Percentiles rank a stretch among this genome's conserved stretches.
Evolutionary conservation across 768 basidiomycete species (phyloP).

Genomic region (Leccinum uliginosum): DNA sequence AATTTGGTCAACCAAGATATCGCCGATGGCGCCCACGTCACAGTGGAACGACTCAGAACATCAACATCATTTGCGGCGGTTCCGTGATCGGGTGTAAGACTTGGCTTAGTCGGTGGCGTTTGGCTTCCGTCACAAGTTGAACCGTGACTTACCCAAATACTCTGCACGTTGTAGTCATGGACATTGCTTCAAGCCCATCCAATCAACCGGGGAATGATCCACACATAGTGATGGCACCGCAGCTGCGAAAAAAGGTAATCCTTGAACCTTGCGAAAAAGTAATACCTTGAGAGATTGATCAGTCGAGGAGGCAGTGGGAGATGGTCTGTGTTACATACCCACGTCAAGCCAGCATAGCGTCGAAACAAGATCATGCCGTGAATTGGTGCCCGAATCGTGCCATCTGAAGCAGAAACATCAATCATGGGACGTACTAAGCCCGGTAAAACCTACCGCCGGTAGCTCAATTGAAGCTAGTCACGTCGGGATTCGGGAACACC

Average conservation of each 20-base stretch:
- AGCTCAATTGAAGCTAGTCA: slow-evolving; percentile 77
- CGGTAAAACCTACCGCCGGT: slow-evolving; percentile 73
- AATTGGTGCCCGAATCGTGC: no score
- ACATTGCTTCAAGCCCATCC: slow-evolving; percentile 93
- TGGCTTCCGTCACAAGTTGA: slow-evolving; percentile 98
- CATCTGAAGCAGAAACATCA: slow-evolving; percentile 1
- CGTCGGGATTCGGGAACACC: slow-evolving; percentile 48
- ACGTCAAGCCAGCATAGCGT: slow-evolving; percentile 77
- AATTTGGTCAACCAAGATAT: slow-evolving; percentile 4
- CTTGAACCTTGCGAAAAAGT: slow-evolving; percentile 95
- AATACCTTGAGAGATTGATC: slow-evolving; percentile 98
- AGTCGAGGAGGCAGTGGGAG: slow-evolving; percentile 91
- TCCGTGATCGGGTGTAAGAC: no score
- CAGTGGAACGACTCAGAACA: no score
- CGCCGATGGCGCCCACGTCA: not conserved
- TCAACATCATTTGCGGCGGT: slow-evolving; percentile 81
- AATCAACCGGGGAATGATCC: slow-evolving; percentile 91
- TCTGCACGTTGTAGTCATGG: slow-evolving; percentile 92
- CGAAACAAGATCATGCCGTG: slow-evolving; percentile 55
- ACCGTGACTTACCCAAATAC: slow-evolving; percentile 84
- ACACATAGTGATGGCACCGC: slow-evolving; percentile 93
- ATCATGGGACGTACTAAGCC: slow-evolving; percentile 76
- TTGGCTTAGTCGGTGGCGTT: slow-evolving; percentile 91
- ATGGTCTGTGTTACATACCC: slow-evolving; percentile 97
- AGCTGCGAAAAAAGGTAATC: slow-evolving; percentile 94